Evolutionary conservation across 495 filamentous ascomycete species (phyloP).

Genomic region (Daldinia vernicosa): DNA sequence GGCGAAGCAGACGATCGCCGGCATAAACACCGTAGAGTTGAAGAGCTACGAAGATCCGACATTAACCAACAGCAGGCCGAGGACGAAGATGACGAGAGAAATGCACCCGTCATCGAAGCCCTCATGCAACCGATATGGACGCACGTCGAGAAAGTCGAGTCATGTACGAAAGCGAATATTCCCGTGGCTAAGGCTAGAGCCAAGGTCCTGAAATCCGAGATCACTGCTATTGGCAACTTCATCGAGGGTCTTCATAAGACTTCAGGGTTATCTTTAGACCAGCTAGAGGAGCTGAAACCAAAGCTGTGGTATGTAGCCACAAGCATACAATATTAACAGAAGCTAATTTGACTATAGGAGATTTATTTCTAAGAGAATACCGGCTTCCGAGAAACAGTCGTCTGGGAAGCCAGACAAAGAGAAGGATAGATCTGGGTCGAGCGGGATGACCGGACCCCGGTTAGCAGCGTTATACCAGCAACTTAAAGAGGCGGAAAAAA

Average conservation of each 20-base stretch:
- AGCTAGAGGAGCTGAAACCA: conserved; percentile 55
- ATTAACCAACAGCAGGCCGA: conserved; percentile 44
- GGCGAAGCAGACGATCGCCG: conserved; percentile 46
- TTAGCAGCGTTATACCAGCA: conserved; percentile 46
- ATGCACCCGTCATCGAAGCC: conserved; percentile 54
- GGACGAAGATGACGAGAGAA: conserved; percentile 53
- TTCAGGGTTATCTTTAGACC: conserved; percentile 42
- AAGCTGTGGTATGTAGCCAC: conserved; percentile 54
- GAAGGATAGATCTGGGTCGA: conserved; percentile 31
- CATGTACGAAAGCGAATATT: conserved; percentile 54
- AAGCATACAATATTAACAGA: not conserved
- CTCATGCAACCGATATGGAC: conserved; percentile 55
- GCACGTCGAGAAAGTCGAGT: conserved; percentile 53
- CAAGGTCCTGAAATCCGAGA: conserved; percentile 56
- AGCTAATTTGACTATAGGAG: conserved; percentile 35
- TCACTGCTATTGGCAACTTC: conserved; percentile 57
- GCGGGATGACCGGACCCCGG: conserved; percentile 45
- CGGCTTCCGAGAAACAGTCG: conserved; percentile 44
- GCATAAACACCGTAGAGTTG: conserved; percentile 48
- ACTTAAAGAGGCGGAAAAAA: conserved; percentile 42
- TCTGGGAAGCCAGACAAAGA: conserved; percentile 42
- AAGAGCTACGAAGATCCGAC: conserved; percentile 48
- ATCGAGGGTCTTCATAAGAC: conserved; percentile 53
- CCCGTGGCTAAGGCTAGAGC: conserved; percentile 57
- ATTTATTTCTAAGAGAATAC: conserved; percentile 49